Base-by-base conservation (phyloP, 768 basidiomycete species). In the Boletus tomentosulus region DNA sequence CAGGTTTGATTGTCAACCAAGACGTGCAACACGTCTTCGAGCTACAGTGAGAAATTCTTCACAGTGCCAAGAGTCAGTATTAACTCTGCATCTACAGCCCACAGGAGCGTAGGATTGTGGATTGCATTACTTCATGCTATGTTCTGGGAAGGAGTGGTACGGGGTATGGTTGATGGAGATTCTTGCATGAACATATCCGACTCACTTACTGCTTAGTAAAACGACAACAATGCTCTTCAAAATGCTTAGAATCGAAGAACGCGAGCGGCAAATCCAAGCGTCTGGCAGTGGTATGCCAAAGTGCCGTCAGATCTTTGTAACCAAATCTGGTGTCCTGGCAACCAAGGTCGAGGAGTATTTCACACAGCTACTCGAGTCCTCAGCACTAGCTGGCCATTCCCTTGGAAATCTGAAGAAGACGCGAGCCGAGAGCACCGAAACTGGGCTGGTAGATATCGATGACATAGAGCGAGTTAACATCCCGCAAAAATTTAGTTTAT, bases 171-270 rank as follows among this genome's bases (percentile, higher is more conserved):
- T 31, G 0, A 33, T 12, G 11, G 31, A 4, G 19, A 19, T 19
- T 19, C 19, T 19, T 4, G 33, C 0, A 11, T 19, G 22, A 48
- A 47, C 12, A 24, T n/a, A 1, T 13, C 25, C 6, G n/a, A 13
- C 52, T 56, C 37, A 19, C 19, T 19, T 19, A n/a, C 3, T 1
- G 6, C 19, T 19, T 33, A 87, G 86, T 1, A 87, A 87, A 76
- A 88, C 85, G 0, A 89, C 87, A 0, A 84, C 86, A 0, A 87
- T 89, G 77, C 69, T 89, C 2, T 85, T 84, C 73, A 88, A 86
- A 65, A 87, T 89, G 78, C 73, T 88, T 3, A 77, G 79, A 2
- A 80, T 87, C 6, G 83, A 89, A 57, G 19, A 19, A 19, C 70
- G 78, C n/a, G 74, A 79, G 3, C 84, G 77, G 69, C 66, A 78